Percentiles rank a stretch among this genome's conserved stretches.
Evolutionary conservation across 208 protist species (phyloP).

Genomic region (Leishmania tarentolae): DNA sequence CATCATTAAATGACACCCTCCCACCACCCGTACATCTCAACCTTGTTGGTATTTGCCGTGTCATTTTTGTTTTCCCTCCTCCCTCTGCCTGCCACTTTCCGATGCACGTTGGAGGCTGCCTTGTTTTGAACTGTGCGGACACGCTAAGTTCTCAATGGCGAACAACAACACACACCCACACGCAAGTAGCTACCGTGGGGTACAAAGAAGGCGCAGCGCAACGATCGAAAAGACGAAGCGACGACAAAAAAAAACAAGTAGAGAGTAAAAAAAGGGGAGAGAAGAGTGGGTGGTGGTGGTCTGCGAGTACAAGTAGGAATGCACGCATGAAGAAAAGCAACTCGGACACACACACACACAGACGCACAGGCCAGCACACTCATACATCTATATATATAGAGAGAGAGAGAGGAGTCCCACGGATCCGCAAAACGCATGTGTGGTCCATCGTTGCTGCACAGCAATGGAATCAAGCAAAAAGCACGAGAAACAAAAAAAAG

Average conservation of each 20-base stretch:
- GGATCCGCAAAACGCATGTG: not conserved
- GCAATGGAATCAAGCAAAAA: not conserved
- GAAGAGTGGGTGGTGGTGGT: not conserved
- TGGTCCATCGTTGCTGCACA: not conserved
- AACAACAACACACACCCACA: not conserved
- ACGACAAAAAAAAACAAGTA: not conserved
- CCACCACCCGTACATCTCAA: not conserved
- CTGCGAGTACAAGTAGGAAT: constrained; percentile 12
- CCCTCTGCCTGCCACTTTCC: not conserved
- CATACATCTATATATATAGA: not conserved
- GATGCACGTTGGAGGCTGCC: not conserved
- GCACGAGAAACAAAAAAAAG: constrained; percentile 13
- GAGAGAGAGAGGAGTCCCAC: not conserved
- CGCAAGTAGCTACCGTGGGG: not conserved
- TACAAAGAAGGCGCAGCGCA: not conserved
- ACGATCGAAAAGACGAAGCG: not conserved
- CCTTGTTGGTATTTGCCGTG: not conserved
- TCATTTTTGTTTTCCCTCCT: not conserved
- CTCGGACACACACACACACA: constrained; percentile 2
- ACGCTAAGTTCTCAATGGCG: not conserved
- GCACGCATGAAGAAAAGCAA: constrained; percentile 3
- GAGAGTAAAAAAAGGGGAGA: not conserved
- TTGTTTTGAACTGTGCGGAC: too few relatives aligned
- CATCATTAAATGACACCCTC: constrained; percentile 9
- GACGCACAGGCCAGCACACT: not conserved